Evolutionary conservation across 805 yeast genomes (phyloP).

Genomic region (Starmerella geochares): DNA sequence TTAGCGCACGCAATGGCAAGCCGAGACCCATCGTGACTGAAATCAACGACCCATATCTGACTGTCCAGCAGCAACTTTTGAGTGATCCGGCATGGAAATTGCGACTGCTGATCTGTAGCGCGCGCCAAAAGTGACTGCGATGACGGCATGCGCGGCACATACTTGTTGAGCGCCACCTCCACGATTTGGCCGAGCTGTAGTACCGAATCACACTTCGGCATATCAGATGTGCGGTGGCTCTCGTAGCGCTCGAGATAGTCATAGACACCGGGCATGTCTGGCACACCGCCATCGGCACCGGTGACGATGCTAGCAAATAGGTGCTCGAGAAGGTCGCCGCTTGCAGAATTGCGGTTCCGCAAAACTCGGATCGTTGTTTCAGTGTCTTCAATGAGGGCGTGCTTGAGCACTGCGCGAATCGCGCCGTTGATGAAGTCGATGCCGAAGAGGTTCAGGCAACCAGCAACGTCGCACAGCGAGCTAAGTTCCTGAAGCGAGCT

Average conservation of each 20-base stretch:
- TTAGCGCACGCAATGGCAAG: not conserved
- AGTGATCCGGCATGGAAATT: not conserved
- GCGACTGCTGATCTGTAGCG: not conserved
- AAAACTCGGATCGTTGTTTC: not conserved
- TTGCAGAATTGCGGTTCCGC: not conserved
- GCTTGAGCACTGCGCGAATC: not conserved
- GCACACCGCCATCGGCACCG: not conserved
- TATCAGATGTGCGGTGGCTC: not conserved
- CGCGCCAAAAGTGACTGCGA: not conserved
- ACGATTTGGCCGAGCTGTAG: constrained; percentile 3
- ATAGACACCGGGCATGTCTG: not conserved
- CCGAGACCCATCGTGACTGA: not conserved
- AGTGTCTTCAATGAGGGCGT: not conserved
- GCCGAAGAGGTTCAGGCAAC: not conserved
- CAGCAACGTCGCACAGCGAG: not conserved
- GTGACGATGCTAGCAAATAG: not conserved
- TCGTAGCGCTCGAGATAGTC: not conserved
- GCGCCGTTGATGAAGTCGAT: not conserved
- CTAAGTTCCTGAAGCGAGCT: not conserved
- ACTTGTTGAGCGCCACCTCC: not conserved
- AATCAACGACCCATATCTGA: not conserved
- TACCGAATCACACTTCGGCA: not conserved
- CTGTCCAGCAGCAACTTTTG: not conserved
- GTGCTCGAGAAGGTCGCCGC: not conserved
- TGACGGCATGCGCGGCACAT: not conserved